Evolutionary conservation across 1,139 yeast species (phyloP), one percentile per base, ranked within the genome.

Genomic region (Pichia sp.): DNA sequence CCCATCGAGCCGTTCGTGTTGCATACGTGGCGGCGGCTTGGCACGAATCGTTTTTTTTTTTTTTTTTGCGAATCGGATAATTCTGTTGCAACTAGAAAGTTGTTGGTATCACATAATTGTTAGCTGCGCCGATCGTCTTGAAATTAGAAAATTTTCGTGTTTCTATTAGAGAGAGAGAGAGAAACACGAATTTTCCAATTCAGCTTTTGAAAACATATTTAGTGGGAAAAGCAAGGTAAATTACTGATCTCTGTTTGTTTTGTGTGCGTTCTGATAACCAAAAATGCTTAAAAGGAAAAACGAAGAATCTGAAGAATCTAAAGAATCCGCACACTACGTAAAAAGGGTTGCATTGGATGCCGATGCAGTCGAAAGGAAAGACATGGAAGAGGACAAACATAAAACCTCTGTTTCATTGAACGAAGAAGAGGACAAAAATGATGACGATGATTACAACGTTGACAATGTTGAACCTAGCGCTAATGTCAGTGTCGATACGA

Each of bases 311-410:
- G 67, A 60, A 41, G 48, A 45, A 32, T 41, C 49, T 11, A 46
- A 48, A 29, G 49, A 46, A 23, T 36, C 45, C 27, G 61, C 56
- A 40, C 66, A 58, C 39, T 58, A 62, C 54, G 51, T 54, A 47
- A 84, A 84, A 57, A 67, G 94, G 46, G 83, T 82, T 7, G 92
- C 94, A 1, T 71, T 84, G 55, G 88, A 83, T 50, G 75, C 77
- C 36, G 81, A 75, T 44, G 61, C 72, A 55, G 60, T 62, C 5
- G 59, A 55, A 38, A 55, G 46, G 36, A 52, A 55, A 37, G 61
- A 56, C 26, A 44, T 49, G 6, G 52, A 52, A 31, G 69, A 69
- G 42, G 76, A 71, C 44, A 65, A 64, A 37, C 65, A 67, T 27
- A 68, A 67, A 44, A 69, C 73, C 8, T 76, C 77, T 0, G 73